phyloP scores from a whole-genome alignment of 2,329 filamentous ascomycete species.

The Trichoderma koningiopsis region DNA sequence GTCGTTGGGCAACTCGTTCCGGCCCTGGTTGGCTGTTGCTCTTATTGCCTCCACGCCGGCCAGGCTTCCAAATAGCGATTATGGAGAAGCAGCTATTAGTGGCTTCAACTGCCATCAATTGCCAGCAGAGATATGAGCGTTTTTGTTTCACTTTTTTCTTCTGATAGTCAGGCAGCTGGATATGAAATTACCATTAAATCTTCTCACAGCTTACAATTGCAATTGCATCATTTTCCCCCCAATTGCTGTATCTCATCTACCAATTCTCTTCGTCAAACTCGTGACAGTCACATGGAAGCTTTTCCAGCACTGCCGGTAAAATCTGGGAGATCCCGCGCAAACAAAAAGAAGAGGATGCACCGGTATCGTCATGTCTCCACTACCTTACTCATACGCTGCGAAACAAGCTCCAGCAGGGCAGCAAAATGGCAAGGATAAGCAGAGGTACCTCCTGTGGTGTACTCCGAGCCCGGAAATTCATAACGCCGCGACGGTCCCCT shows the following conservation, averaged over 20 bases:
- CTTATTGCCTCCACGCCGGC: not conserved
- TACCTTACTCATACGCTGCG: not conserved
- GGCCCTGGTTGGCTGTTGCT: constrained; percentile 19
- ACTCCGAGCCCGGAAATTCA: constrained; percentile 23
- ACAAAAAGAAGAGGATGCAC: not conserved
- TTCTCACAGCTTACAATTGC: not conserved
- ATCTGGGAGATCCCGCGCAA: not conserved
- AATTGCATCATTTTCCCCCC: not conserved
- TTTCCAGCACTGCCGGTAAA: constrained; percentile 3
- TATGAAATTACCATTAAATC: not conserved
- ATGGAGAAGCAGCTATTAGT: constrained; percentile 6
- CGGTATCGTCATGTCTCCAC: constrained; percentile 17
- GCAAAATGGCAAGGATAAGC: not conserved
- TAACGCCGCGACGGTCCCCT: constrained; percentile 15
- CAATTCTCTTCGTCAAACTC: not conserved
- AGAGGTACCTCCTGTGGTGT: not conserved
- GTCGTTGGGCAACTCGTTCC: not conserved
- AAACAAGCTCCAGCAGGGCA: constrained; percentile 10
- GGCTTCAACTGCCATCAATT: not conserved
- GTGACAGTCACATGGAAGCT: not conserved
- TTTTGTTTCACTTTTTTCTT: not conserved
- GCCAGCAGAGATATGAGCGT: not conserved
- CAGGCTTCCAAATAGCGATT: not conserved
- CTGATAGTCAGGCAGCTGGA: not conserved
- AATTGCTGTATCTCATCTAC: not conserved